Base-by-base conservation (phyloP, 2,329 filamentous ascomycete genomes). In the Corinectria fuckeliana region DNA sequence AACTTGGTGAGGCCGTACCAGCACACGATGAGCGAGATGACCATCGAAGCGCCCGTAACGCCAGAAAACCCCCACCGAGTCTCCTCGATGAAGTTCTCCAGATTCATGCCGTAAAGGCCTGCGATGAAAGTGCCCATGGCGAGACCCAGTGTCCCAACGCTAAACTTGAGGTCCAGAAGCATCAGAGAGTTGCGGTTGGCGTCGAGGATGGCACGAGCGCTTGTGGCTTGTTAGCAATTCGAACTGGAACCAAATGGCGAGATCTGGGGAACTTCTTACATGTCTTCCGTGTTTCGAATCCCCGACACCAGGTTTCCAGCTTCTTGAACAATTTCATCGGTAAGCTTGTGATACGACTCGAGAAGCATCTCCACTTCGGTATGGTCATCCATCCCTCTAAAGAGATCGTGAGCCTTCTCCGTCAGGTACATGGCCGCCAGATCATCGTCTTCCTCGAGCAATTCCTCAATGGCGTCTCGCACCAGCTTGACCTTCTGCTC, bases 51-150 rank as follows among this genome's bases (percentile, higher is more conserved):
- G 16, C 80, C 82, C 2, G 90, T 92, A 60, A 99, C 88, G 53
- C 86, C 86, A 45, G 83, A 84, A 75, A 99, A 98, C 10, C 94
- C 95, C 76, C 92, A 85, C 76, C 92, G 86, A 1, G 91, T 93
- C 74, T 98, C 94, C 80, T 99, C 95, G 69, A 98, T 92, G 76
- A 97, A 98, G 78, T 98, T 98, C 74, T 97, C 96, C 65, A 99
- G 81, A 80, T 99, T 99, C 93, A 98, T 98, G 69, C 95, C 95
- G 82, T 98, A 99, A n/a, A 99, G 87, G n/a, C 93, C 93, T 8
- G 95, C 96, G 70, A 97, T 85, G 73, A 98, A 96, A 49, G 95
- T 97, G 55, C 95, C 95, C 73, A 93, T 92, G 54, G 92, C 94
- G 47, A 98, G 87, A n/a, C 93, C 93, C 4, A 99, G 86, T 1